phyloP scores from a whole-genome alignment of 2,329 filamentous ascomycete genomes.

The Scopulariopsis brevicaulis region DNA sequence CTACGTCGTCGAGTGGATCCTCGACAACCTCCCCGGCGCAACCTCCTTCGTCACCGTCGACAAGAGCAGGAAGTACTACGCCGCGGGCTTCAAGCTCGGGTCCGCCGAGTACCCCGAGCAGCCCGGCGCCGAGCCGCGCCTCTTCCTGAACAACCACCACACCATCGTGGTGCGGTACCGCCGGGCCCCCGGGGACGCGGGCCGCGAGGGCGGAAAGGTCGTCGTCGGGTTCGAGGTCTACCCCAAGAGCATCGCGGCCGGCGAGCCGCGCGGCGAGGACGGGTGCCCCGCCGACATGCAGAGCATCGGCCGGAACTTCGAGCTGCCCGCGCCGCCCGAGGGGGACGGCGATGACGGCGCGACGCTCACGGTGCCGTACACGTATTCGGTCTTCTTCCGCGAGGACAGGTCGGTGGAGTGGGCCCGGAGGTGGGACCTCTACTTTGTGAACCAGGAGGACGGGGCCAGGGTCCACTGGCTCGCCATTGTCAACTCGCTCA shows the following conservation, averaged over 20 bases:
- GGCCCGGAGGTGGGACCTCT: slow-evolving; percentile 77
- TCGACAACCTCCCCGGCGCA: slow-evolving; percentile 81
- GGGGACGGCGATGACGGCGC: slow-evolving; percentile 48
- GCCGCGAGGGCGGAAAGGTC: slow-evolving; percentile 61
- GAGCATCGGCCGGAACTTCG: slow-evolving; percentile 51
- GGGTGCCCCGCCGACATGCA: slow-evolving; percentile 61
- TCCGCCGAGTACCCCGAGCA: slow-evolving; percentile 55
- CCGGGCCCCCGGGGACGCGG: slow-evolving; percentile 55
- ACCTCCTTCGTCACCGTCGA: slow-evolving; percentile 83
- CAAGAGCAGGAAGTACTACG: slow-evolving; percentile 77
- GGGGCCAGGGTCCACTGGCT: slow-evolving; percentile 77
- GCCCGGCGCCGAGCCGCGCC: slow-evolving; percentile 45
- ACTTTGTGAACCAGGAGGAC: slow-evolving; percentile 80
- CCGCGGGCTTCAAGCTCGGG: slow-evolving; percentile 80
- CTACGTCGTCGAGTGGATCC: slow-evolving; percentile 88
- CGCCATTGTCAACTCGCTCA: slow-evolving; percentile 76
- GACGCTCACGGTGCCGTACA: slow-evolving; percentile 66
- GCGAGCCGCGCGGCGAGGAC: slow-evolving; percentile 43
- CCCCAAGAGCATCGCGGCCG: slow-evolving; percentile 64
- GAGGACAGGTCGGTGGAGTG: slow-evolving; percentile 74
- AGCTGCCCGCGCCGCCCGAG: slow-evolving; percentile 43
- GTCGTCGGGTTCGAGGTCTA: slow-evolving; percentile 87
- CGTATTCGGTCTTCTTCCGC: slow-evolving; percentile 83
- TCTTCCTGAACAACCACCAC: slow-evolving; percentile 80
- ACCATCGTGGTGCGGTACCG: slow-evolving; percentile 75